Percentiles rank a stretch among this genome's conserved stretches.
These are phyloP conservation scores for Trichoderma endophyticum DNA, from an alignment of 2,329 filamentous ascomycete genomes.

Conservation along the genomic window DNA sequence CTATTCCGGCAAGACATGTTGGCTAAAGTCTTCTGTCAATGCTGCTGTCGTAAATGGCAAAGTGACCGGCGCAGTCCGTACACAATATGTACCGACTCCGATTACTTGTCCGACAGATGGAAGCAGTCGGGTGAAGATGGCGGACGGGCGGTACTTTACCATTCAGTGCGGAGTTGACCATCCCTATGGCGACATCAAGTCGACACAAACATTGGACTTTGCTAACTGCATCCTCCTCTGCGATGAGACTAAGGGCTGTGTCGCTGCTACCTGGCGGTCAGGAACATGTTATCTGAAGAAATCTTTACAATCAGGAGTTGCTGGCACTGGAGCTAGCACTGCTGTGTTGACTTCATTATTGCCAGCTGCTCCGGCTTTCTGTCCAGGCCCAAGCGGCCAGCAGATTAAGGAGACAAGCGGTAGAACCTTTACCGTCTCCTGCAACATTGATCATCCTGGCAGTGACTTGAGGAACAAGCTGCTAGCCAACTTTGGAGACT, in stretches of 20 bases:
- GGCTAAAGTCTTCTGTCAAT: not conserved
- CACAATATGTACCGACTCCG: not conserved
- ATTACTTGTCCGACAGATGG: not conserved
- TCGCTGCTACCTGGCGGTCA: not conserved
- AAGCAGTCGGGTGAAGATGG: not conserved
- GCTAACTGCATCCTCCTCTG: conserved; percentile 3
- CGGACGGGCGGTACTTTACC: not conserved
- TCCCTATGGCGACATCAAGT: not conserved
- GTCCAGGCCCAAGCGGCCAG: not conserved
- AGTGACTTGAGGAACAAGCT: not conserved
- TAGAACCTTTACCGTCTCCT: not conserved
- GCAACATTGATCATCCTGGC: not conserved
- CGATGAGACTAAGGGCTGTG: not conserved
- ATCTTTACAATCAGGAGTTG: not conserved
- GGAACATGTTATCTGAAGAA: not conserved
- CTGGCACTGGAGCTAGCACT: not conserved
- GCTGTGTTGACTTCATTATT: not conserved
- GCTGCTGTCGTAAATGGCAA: not conserved
- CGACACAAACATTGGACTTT: not conserved
- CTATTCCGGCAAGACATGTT: conserved; percentile 1
- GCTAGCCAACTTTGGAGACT: not conserved
- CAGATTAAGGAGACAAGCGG: not conserved
- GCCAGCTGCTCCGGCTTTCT: not conserved
- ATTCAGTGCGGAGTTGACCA: not conserved
- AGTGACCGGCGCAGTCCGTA: not conserved